Evolutionary conservation across 805 yeast genomes (phyloP), one percentile per base, ranked within the genome.

Genomic region (Pichia rugopelliculosa): DNA sequence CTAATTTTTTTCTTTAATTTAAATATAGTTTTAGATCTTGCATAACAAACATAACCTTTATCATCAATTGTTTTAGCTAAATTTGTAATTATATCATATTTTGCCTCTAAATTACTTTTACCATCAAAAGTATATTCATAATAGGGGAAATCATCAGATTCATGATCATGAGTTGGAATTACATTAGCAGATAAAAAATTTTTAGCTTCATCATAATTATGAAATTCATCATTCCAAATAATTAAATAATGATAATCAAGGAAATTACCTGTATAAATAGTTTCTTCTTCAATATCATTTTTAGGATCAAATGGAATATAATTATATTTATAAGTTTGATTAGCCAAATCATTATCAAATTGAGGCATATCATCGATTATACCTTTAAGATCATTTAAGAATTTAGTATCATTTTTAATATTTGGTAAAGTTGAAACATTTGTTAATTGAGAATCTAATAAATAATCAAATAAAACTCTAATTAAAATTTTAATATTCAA

Each of bases 171-270:
- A 13, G 39, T 25, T 12, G 23, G 26, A 8, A 25, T 24, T 13
- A 39, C 42, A 41, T 27, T 36, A 15, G 51, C 54, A 5, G 54
- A 44, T 10, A 62, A 39, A 11, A 61, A 54, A 3, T 39, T 44
- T 22, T 49, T 44, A 6, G 68, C 61, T 12, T 52, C 45, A 2
- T 72, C 68, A 53, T 73, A 76, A 55, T 78, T 76, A 57, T 86
- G 93, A 53, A 70, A 72, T 56, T 86, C 93, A 58, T 86, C 95
- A 60, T 86, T 86, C 84, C 90, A 86, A n/a, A 84, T 68, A 21
- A 82, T 59, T 27, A 84, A 67, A 38, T 69, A 64, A 67, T 75
- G 80, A 13, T 68, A 50, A 8, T 53, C 53, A 1, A 45, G 13
- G 12, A 42, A 39, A 36, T 47, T 39, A 39, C 36, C 41, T 9